These are phyloP conservation scores for Penicillium sp. DNA, from an alignment of 2,329 filamentous ascomycete genomes.

Conservation along the genomic window DNA sequence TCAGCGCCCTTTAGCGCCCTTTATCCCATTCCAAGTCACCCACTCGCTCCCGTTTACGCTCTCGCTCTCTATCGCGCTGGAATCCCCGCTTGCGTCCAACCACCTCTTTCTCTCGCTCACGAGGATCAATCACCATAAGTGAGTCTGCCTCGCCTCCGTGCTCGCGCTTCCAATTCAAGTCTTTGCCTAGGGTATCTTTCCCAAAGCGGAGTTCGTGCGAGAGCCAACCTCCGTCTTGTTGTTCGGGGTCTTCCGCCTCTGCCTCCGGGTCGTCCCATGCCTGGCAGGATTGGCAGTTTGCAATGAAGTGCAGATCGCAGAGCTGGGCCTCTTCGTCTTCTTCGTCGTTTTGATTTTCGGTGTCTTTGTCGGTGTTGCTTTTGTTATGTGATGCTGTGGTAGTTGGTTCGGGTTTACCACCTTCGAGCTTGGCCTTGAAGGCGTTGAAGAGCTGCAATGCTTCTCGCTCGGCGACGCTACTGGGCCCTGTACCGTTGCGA, in stretches of 20 bases:
- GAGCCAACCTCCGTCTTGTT: constrained; percentile 71
- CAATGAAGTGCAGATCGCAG: constrained; percentile 95
- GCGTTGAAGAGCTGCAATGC: constrained; percentile 71
- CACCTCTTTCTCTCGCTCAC: constrained; percentile 73
- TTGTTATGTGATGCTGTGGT: constrained; percentile 29
- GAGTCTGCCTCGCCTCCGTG: constrained; percentile 72
- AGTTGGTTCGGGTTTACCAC: constrained; percentile 30
- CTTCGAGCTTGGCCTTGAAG: constrained; percentile 75
- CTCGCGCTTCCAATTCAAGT: constrained; percentile 84
- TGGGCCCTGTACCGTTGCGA: constrained; percentile 51
- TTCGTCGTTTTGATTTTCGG: constrained; percentile 22
- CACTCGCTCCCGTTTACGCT: constrained; percentile 36
- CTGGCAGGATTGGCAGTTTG: constrained; percentile 87
- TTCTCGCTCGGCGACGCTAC: constrained; percentile 58
- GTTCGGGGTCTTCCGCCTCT: constrained; percentile 44
- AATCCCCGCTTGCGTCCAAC: constrained; percentile 60
- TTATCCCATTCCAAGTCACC: constrained; percentile 41
- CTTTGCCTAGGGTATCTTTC: constrained; percentile 86
- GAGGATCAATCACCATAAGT: constrained; percentile 88
- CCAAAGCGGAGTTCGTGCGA: constrained; percentile 80
- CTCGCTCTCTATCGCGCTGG: constrained; percentile 40
- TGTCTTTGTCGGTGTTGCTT: constrained; percentile 12
- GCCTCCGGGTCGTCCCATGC: constrained; percentile 66
- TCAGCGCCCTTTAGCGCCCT: constrained; percentile 21
- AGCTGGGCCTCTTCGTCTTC: constrained; percentile 67